Evolutionary conservation across 1,284 basidiomycete genomes (phyloP).

Genomic region (Hemileia vastatrix): DNA sequence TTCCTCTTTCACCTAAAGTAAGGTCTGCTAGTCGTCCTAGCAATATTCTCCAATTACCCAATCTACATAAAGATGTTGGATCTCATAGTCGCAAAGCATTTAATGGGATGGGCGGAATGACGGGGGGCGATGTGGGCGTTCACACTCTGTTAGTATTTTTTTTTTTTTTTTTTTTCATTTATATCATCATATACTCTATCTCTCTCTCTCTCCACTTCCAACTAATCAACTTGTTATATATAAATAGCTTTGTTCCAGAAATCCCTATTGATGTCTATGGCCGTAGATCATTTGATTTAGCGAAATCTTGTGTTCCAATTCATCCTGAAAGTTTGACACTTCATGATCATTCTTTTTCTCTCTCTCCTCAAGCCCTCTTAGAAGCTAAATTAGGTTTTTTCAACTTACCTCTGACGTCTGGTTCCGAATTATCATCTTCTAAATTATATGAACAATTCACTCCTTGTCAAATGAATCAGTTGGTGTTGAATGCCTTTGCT

Average conservation of each 20-base stretch:
- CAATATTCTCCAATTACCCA: slow-evolving; percentile 5
- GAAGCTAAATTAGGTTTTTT: neutral
- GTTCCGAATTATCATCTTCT: neutral
- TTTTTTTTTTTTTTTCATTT: neutral
- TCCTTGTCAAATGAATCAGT: neutral
- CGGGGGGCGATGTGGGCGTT: slow-evolving; percentile 14
- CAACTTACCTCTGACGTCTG: neutral
- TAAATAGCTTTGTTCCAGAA: slow-evolving; percentile 11
- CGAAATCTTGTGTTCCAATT: no score
- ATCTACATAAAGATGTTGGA: slow-evolving; percentile 19
- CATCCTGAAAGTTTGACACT: neutral
- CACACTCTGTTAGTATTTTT: slow-evolving; percentile 10
- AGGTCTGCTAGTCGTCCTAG: neutral
- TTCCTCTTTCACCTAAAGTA: slow-evolving; percentile 3
- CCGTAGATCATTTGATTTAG: neutral
- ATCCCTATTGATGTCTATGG: slow-evolving; percentile 13
- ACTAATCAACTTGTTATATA: neutral
- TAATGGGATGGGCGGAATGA: slow-evolving; percentile 17
- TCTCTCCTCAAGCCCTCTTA: slow-evolving; percentile 11
- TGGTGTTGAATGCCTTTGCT: neutral
- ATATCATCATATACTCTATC: neutral
- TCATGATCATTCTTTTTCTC: neutral
- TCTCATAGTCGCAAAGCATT: slow-evolving; percentile 15
- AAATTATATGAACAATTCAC: neutral
- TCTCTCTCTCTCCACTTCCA: neutral